These are phyloP conservation scores for Cladosporium colombiae DNA, from an alignment of 2,329 filamentous ascomycete species.

Conservation along the genomic window DNA sequence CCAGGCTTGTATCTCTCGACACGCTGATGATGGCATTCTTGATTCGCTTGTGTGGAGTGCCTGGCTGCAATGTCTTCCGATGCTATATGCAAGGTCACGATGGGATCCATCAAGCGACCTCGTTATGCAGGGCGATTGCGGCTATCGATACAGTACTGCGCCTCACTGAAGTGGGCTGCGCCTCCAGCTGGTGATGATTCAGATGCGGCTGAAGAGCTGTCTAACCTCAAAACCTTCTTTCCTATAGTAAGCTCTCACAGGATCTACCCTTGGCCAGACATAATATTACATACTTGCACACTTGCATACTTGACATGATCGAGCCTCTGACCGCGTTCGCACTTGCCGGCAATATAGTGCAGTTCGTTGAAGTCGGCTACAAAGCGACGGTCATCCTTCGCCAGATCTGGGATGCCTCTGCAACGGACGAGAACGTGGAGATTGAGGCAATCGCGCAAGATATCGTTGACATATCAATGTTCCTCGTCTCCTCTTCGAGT, in stretches of 20 bases:
- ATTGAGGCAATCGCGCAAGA: not conserved
- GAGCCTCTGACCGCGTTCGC: not conserved
- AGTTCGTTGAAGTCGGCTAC: not conserved
- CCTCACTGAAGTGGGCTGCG: not conserved
- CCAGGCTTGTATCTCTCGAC: too few relatives aligned
- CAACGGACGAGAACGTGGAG: not conserved
- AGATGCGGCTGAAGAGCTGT: not conserved
- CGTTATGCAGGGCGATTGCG: not conserved
- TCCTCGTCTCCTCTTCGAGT: not conserved
- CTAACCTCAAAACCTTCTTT: not conserved
- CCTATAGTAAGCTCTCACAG: too few relatives aligned
- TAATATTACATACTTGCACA: too few relatives aligned
- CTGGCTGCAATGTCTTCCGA: too few relatives aligned
- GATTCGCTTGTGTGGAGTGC: too few relatives aligned
- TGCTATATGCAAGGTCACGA: too few relatives aligned
- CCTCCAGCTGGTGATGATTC: not conserved
- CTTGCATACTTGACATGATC: not conserved
- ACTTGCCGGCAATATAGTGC: slow-evolving; percentile 2
- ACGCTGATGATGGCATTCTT: too few relatives aligned
- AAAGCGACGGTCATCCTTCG: not conserved
- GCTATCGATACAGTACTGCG: not conserved
- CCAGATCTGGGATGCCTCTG: not conserved
- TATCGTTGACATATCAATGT: not conserved
- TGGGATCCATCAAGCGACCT: too few relatives aligned
- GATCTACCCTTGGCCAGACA: not conserved